Evolutionary conservation across 306 rosid genomes (phyloP).

Genomic region (Cicer chorassanicum): DNA sequence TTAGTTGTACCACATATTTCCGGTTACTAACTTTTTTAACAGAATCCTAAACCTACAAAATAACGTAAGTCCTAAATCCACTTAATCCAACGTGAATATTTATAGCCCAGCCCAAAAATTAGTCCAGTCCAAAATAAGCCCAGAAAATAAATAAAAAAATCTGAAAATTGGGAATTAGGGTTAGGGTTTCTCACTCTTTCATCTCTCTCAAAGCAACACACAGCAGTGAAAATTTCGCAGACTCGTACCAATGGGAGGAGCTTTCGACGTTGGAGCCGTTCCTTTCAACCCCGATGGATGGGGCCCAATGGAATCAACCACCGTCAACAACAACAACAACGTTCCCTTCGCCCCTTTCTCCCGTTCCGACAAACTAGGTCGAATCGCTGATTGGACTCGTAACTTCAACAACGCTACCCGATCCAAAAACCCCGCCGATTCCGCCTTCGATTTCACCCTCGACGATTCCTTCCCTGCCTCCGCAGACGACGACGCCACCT

Average conservation of each 20-base stretch:
- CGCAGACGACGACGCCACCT: conserved; percentile 64
- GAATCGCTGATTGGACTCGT: conserved; percentile 92
- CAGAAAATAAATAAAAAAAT: not conserved
- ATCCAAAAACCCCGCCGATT: conserved; percentile 69
- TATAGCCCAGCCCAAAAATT: not conserved
- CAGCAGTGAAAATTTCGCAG: not conserved
- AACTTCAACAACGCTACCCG: conserved; percentile 70
- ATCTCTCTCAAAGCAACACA: not conserved
- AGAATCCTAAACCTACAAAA: too few relatives aligned
- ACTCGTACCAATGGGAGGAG: conserved; percentile 47
- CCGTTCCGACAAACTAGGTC: conserved; percentile 87
- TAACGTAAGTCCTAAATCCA: too few relatives aligned
- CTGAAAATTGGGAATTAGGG: not conserved
- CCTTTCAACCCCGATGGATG: conserved; percentile 87
- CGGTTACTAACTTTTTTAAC: too few relatives aligned
- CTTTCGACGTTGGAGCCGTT: conserved; percentile 74
- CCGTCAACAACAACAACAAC: conserved; percentile 47
- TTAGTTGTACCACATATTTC: too few relatives aligned
- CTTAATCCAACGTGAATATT: not conserved
- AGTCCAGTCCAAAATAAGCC: conserved; percentile 2
- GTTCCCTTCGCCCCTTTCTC: conserved; percentile 92
- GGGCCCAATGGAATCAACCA: conserved; percentile 74
- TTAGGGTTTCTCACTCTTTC: conserved; percentile 36
- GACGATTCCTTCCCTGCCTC: conserved; percentile 82
- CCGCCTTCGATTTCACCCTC: conserved; percentile 83